Evolutionary conservation across 2,329 filamentous ascomycete species (phyloP).

Genomic region (Neofusicoccum umdonicola): DNA sequence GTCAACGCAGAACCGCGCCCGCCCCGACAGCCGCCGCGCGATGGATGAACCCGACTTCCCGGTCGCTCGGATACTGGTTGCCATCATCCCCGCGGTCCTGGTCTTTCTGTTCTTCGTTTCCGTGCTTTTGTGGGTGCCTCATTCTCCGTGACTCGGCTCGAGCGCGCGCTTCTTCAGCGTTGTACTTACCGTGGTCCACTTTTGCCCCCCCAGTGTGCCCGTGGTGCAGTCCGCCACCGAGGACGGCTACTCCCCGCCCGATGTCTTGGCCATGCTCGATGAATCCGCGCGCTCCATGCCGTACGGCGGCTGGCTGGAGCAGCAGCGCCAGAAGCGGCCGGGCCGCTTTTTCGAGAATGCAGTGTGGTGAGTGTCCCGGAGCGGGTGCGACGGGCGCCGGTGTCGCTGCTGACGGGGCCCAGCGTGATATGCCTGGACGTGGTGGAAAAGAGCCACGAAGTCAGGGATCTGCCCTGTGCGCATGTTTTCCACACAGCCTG

Average conservation of each 20-base stretch:
- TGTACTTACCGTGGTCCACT: background rate
- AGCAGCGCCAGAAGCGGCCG: background rate
- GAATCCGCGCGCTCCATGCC: background rate
- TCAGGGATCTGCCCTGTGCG: background rate
- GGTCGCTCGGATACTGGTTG: background rate
- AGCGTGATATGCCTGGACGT: background rate
- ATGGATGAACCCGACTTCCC: background rate
- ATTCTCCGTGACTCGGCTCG: background rate
- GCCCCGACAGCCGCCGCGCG: background rate
- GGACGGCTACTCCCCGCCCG: background rate
- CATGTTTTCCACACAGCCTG: background rate
- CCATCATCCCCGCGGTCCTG: background rate
- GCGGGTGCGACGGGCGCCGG: too few relatives aligned
- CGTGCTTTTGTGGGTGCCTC: slow-evolving; percentile 3
- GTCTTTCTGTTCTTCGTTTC: slow-evolving; percentile 9
- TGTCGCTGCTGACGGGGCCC: too few relatives aligned
- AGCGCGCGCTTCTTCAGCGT: too few relatives aligned
- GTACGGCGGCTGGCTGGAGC: background rate
- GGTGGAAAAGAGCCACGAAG: background rate
- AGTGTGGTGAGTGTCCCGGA: background rate
- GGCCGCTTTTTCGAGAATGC: background rate
- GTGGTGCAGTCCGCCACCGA: background rate
- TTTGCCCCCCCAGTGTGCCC: background rate
- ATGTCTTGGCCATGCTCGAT: background rate
- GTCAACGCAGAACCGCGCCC: too few relatives aligned